Evolutionary conservation across 1,284 basidiomycete species (phyloP), one percentile per base, ranked within the genome.

Genomic region (Anthracocystis panici-leucophaei): DNA sequence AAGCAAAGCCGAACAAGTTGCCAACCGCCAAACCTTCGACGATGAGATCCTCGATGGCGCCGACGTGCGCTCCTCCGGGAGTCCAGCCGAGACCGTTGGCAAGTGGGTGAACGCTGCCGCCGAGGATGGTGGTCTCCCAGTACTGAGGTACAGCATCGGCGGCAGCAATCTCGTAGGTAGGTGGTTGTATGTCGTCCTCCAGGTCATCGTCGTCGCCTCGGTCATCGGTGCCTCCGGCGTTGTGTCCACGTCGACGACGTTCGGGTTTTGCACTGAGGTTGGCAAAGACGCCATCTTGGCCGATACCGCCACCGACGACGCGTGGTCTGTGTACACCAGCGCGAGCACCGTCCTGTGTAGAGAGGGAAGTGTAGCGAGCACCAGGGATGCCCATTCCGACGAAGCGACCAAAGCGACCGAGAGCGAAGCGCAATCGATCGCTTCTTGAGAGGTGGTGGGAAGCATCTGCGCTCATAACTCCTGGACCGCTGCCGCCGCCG

Each of bases 261-360:
- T 88, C 88, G 0, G 96, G 95, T 84, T 97, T 96, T 0, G 96
- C 97, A 69, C 90, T 91, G 40, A 99, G 90, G 84, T 99, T 99
- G 48, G 92, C 91, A 85, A 98, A 99, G 6, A 99, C 95, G 14
- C 96, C 96, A 80, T 97, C 95, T 80, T 96, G 95, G 48, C 92
- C 90, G 10, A 88, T 89, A 0, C 94, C 94, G 1, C 93, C 92
- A 18, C 93, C 94, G 46, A 81, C 54, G 11, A 75, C 60, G 31
- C 78, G 49, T 0, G 63, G 67, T 33, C 74, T 67, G 59, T 77
- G 60, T 12, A 68, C 64, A 23, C 61, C 59, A 3, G 38, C 44
- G 5, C 68, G 50, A 10, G 45, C 62, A 25, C 67, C 69, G 40
- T 70, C 74, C 23, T 77, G 57, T 12, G 57, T 51, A 2, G 60